Evolutionary conservation across 768 basidiomycete species (phyloP), one percentile per base, ranked within the genome.

Genomic region (Gymnopilus junonius): DNA sequence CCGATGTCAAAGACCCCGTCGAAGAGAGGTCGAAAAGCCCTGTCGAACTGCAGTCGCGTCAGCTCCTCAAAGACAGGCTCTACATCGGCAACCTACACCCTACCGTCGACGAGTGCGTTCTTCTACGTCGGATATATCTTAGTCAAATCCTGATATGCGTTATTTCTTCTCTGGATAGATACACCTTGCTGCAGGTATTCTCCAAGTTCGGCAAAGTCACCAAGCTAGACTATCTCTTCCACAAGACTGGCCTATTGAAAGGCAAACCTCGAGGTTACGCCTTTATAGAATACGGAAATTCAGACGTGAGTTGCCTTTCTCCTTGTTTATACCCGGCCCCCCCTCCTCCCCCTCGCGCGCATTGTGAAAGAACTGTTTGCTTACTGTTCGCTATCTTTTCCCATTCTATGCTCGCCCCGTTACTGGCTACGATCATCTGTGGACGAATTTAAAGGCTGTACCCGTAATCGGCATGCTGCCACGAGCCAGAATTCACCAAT

Each of bases 191-290:
- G 21, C 93, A 96, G 75, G 76, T 96, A 35, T 97, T 97, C 76
- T 85, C 91, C 32, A 95, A 92, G 77, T 95, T 89, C 74, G 97
- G 97, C 58, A 95, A 94, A 76, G 85, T 99, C 63, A 85, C 94
- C 21, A 94, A 95, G 67, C 85, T 98, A 55, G 97, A 99, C 76
- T 98, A 89, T 75, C 83, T 98, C 65, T 98, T 98, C 72, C 96
- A 99, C 82, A 98, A 97, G 77, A 81, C 91, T 0, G 97, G 97
- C 0, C 83, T 88, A 12, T 76, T 89, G 70, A 95, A 90, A 73
- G 97, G 97, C 17, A 97, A 93, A 74, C 96, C 97, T 0, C 83
- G 96, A 12, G 97, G 97, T 5, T 99, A 97, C 75, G 96, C 95
- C 0, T 99, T 99, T 68, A 77, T 99, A 34, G 94, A 98, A 77